Percentiles rank a stretch among this genome's conserved stretches.
Evolutionary conservation across 164 flowering plant species (phyloP).

Genomic region (Annona cherimola): DNA sequence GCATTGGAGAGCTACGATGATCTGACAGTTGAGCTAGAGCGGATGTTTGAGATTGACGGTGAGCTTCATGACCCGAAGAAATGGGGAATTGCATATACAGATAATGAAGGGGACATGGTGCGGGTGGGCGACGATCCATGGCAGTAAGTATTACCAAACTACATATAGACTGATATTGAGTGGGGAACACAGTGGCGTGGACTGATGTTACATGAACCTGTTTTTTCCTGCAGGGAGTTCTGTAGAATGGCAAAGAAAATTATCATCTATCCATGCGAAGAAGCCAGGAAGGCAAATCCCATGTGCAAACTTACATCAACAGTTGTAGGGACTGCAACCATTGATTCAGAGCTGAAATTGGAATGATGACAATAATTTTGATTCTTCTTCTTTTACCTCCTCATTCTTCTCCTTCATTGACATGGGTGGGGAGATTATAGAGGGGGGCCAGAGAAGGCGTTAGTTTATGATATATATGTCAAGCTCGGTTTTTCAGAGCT

Average conservation of each 20-base stretch:
- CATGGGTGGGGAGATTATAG: neutral
- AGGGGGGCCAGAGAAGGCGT: neutral
- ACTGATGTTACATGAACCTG: neutral
- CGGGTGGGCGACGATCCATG: conserved; percentile 91
- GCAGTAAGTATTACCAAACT: conserved; percentile 42
- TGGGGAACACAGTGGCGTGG: too few relatives aligned
- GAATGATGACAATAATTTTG: neutral
- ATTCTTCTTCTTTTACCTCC: neutral
- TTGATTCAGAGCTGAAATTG: conserved; percentile 19
- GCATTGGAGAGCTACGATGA: conserved; percentile 58
- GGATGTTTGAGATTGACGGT: conserved; percentile 78
- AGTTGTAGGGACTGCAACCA: conserved; percentile 31
- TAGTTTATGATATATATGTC: neutral
- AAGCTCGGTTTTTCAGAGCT: conserved; percentile 7
- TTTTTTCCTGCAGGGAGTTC: conserved; percentile 61
- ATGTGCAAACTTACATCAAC: conserved; percentile 38
- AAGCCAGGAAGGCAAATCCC: conserved; percentile 63
- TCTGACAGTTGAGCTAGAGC: conserved; percentile 68
- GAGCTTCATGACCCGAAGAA: conserved; percentile 53
- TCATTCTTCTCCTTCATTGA: neutral
- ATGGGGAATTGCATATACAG: conserved; percentile 86
- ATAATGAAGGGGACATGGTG: conserved; percentile 96
- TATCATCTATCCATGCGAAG: conserved; percentile 74
- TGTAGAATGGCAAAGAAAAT: conserved; percentile 76
- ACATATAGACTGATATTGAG: too few relatives aligned